Conservation (phyloP, 345 rosid genomes). For the Capsella bursapastoris region DNA sequence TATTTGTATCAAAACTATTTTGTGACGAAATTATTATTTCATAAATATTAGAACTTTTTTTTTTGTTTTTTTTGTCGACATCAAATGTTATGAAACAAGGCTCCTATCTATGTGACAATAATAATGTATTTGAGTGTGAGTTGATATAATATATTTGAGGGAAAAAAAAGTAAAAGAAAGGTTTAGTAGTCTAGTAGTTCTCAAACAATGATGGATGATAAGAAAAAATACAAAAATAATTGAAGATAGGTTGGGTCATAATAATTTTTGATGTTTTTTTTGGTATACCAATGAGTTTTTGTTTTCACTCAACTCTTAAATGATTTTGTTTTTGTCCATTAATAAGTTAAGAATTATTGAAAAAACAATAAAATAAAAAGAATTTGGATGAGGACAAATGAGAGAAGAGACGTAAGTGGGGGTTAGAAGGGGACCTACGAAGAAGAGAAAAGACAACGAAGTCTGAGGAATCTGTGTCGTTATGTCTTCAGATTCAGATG, state of each 20-base stretch:
- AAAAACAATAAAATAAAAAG: background rate
- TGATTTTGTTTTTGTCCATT: conserved; percentile 32
- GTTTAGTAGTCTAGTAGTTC: background rate
- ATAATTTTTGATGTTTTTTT: conserved; percentile 24
- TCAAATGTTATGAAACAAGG: background rate
- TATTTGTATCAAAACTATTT: too few species aligned
- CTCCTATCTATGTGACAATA: background rate
- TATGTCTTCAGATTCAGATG: conserved; percentile 44
- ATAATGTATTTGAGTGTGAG: background rate
- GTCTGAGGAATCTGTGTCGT: conserved; percentile 66
- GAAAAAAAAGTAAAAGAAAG: too few species aligned
- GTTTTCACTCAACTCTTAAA: conserved; percentile 26
- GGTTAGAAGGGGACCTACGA: conserved; percentile 21
- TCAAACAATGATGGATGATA: conserved; percentile 5
- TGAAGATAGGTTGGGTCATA: conserved; percentile 28
- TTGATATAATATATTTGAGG: background rate
- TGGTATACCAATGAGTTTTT: conserved; percentile 18
- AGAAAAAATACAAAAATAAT: background rate
- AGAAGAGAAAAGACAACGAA: conserved; percentile 42
- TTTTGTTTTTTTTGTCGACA: background rate
- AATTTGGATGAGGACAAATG: conserved; percentile 25
- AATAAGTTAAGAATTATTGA: background rate
- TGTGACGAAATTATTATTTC: too few species aligned
- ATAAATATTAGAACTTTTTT: too few species aligned
- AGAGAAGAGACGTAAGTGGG: conserved; percentile 42